phyloP scores from a whole-genome alignment of 495 filamentous ascomycete species.

The Xylaria nigripes region DNA sequence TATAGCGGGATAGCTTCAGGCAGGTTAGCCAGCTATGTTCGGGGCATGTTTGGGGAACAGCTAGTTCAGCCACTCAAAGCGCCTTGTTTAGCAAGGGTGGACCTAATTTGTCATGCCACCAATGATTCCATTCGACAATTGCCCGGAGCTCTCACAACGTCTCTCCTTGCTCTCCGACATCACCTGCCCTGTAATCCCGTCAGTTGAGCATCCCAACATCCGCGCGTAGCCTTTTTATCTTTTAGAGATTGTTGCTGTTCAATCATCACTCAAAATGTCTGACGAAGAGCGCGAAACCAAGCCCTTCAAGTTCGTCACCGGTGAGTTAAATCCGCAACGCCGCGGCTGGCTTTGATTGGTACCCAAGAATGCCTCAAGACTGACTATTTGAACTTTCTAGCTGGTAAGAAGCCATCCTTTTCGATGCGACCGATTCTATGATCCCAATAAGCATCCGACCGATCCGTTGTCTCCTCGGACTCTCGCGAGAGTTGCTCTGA shows the following conservation, averaged over 20 bases:
- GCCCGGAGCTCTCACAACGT: constrained; percentile 14
- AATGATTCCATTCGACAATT: constrained; percentile 20
- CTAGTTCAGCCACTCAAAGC: constrained; percentile 14
- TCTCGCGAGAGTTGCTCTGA: constrained; percentile 2
- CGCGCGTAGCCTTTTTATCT: constrained; percentile 1
- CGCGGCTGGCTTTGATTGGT: constrained; percentile 24
- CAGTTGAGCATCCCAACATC: constrained; percentile 12
- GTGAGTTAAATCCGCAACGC: constrained; percentile 50
- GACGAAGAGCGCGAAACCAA: constrained; percentile 93
- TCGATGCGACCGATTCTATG: neutral
- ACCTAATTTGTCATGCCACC: constrained; percentile 22
- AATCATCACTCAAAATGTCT: constrained; percentile 54
- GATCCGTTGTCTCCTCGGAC: neutral
- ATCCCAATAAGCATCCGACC: constrained; percentile 6
- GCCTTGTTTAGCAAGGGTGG: constrained; percentile 5
- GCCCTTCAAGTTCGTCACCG: constrained; percentile 99
- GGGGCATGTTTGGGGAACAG: neutral
- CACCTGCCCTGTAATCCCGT: constrained; percentile 11
- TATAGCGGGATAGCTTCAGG: no score
- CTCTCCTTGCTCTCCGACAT: constrained; percentile 18
- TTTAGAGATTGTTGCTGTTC: neutral
- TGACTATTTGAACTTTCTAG: constrained; percentile 24
- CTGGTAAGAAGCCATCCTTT: constrained; percentile 38
- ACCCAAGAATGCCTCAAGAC: constrained; percentile 15
- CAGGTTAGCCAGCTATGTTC: neutral